These are phyloP conservation scores for Kuraishia hungarica DNA, from an alignment of 805 yeast genomes.

Conservation along the genomic window DNA sequence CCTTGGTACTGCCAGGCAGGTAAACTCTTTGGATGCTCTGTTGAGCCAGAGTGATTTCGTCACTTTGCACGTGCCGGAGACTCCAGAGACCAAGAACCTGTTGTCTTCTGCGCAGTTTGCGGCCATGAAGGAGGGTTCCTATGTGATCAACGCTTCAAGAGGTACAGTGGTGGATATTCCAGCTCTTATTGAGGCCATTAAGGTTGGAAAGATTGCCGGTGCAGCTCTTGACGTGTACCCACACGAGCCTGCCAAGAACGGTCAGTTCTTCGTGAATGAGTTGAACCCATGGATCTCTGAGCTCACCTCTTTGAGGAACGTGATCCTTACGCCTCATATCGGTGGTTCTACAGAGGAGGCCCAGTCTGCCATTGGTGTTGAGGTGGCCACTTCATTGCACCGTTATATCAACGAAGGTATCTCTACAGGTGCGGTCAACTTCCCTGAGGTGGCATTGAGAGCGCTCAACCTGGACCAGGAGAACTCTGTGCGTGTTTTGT, in stretches of 20 bases:
- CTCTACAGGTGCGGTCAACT: conserved; percentile 92
- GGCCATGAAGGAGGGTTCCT: conserved; percentile 94
- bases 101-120: conserved; percentile 86
- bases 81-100: conserved; percentile 85
- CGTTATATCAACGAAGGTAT: conserved; percentile 95
- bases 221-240: conserved; percentile 97
- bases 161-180: conserved; percentile 97
- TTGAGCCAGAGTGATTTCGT: conserved; percentile 80
- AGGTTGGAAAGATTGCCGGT: conserved; percentile 91
- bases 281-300: conserved; percentile 83
- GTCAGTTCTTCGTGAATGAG: conserved; percentile 63
- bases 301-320: conserved; percentile 72
- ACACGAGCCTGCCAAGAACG: conserved; percentile 94
- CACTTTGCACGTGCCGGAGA: conserved; percentile 90
- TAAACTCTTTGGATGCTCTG: conserved; percentile 73
- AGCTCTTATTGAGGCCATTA: conserved; percentile 85
- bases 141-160: conserved; percentile 91
- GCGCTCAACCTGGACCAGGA: conserved; percentile 81
- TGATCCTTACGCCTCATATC: conserved; percentile 92
- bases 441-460: conserved; percentile 95
- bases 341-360: conserved; percentile 99
- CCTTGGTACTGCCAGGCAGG: conserved; percentile 94
- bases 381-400: conserved; percentile 79
- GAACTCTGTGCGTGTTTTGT: conserved; percentile 84
- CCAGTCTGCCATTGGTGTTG: conserved; percentile 94